Conservation (phyloP, 2,329 filamentous ascomycete genomes). For the Xylaria sp. region DNA sequence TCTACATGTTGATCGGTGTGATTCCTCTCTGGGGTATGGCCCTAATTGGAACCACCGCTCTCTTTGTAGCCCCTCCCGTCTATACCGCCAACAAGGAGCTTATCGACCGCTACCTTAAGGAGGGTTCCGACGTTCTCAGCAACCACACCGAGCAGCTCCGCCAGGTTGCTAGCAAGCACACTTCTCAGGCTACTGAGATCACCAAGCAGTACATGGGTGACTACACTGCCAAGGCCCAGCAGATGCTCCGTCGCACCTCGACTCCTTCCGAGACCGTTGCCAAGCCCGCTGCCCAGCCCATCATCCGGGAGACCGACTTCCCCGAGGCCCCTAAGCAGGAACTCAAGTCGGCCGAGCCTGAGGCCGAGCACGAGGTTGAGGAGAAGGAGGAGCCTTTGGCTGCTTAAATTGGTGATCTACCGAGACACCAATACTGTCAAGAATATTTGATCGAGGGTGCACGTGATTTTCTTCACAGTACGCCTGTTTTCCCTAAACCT, state of each 20-base stretch:
- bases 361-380: slow-evolving; percentile 12
- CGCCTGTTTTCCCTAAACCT: slow-evolving; percentile 12
- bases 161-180: slow-evolving; percentile 58
- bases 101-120: slow-evolving; percentile 58
- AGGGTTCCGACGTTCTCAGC: slow-evolving; percentile 53
- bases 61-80: slow-evolving; percentile 58
- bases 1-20: slow-evolving; percentile 64
- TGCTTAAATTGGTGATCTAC: slow-evolving; percentile 25
- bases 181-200: slow-evolving; percentile 55
- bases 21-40: slow-evolving; percentile 65
- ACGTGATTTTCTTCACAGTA: slow-evolving; percentile 10
- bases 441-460: slow-evolving; percentile 8
- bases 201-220: slow-evolving; percentile 65
- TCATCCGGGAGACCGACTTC: slow-evolving; percentile 44
- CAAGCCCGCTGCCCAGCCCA: slow-evolving; percentile 32
- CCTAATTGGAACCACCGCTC: slow-evolving; percentile 52
- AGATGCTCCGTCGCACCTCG: slow-evolving; percentile 48
- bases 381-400: slow-evolving; percentile 31
- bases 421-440: not conserved
- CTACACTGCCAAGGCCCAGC: slow-evolving; percentile 63
- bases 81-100: slow-evolving; percentile 65
- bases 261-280: slow-evolving; percentile 39
- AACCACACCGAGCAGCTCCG: slow-evolving; percentile 60
- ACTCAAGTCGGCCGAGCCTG: slow-evolving; percentile 35
- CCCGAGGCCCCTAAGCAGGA: slow-evolving; percentile 38